Base-by-base conservation (phyloP, 352 stramenopile species). In the Thraustotheca clavata region DNA sequence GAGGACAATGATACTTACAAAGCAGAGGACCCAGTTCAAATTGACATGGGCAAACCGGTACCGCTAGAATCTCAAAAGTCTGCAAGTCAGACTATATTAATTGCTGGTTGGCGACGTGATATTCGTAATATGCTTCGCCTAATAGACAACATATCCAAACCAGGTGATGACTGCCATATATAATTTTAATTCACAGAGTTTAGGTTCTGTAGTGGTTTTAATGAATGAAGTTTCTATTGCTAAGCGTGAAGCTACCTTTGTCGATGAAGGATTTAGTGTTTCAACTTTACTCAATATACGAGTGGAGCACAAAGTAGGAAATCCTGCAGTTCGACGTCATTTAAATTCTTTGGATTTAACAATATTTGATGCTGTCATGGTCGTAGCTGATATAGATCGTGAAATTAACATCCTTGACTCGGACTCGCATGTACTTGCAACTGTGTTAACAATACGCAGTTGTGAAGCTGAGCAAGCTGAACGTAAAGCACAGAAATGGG, bases 1-100 rank as follows among this genome's bases (percentile, higher is more conserved):
- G 86, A 96, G 69, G 88, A 96, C 43, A 82, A 96, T 40, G 81
- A 95, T 67, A 89, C 79, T 6, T 96, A 96, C 67, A 87, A 89
- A 38, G 72, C 72, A 1, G 88, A 77, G 60, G 62, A 22, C n/a
- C 41, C 39, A 11, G 41, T 27, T 20, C 11, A 20, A 55, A 52
- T 52, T 7, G 43, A 52, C 7, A 52, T 52, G 43, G 43, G 43
- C 9, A 31, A 2, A 2, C 11, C n/a, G 11, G 24, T 52, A 9
- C 7, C 7, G n/a, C 43, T 54, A 26, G 22, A 57, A 61, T 16
- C 38, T 54, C 31, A 24, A 18, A 9, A 11, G 43, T 2, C 43
- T 9, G 12, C 7, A 20, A 67, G 69, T 12, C 86, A 96, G 47
- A 73, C 72, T 18, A 88, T 95, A 60, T 62, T 96, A 26, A 88